Conservation (phyloP, 176 grass and related monocot genomes). For the Ensete glaucum region DNA sequence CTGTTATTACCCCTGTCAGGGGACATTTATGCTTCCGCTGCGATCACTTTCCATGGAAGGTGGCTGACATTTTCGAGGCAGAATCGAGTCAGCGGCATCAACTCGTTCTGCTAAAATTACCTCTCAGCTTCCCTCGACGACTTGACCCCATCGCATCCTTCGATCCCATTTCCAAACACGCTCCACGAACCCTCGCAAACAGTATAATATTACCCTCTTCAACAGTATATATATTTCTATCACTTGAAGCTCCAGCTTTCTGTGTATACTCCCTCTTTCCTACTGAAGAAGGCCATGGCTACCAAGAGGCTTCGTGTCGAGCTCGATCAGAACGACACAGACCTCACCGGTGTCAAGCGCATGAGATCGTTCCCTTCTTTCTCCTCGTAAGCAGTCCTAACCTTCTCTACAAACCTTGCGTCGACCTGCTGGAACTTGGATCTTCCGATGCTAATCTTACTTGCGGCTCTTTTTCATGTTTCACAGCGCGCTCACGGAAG, state of each 20-base stretch:
- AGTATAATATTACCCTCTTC: neutral
- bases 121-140: neutral
- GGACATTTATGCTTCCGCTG: too few species aligned
- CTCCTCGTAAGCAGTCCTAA: neutral
- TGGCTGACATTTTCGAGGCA: too few species aligned
- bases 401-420: too few species aligned
- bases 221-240: neutral
- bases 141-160: neutral
- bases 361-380: neutral
- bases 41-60: too few species aligned
- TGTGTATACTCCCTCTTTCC: too few species aligned
- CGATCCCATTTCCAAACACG: neutral
- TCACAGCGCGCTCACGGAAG: too few species aligned
- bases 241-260: too few species aligned
- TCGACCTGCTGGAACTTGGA: too few species aligned
- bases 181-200: neutral
- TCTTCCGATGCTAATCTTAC: too few species aligned
- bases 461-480: too few species aligned
- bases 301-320: neutral
- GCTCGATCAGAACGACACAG: neutral
- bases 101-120: neutral
- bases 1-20: too few species aligned
- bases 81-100: neutral
- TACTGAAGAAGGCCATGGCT: too few species aligned
- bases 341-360: neutral